Percentiles rank a stretch among this genome's conserved stretches.
Evolutionary conservation across 2,329 filamentous ascomycete genomes (phyloP).

Genomic region (Clarireedia monteithiana): DNA sequence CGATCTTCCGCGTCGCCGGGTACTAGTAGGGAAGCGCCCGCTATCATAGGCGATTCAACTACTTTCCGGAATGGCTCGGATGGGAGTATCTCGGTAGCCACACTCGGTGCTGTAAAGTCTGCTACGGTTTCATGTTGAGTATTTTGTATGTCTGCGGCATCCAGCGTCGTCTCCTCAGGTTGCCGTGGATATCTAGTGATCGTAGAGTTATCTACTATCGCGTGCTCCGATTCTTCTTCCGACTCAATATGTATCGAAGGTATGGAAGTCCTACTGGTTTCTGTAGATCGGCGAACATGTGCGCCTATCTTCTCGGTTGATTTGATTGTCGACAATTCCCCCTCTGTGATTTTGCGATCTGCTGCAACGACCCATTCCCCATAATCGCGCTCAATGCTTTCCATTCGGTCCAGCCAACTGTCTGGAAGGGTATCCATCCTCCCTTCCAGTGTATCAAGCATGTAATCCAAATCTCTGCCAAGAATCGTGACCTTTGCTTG

Average conservation of each 20-base stretch:
- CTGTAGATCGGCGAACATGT: too few relatives aligned
- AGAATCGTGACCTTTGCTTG: conserved; percentile 61
- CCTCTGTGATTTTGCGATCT: conserved; percentile 64
- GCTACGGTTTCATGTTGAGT: too few relatives aligned
- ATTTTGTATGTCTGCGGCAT: neutral
- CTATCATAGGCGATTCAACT: neutral
- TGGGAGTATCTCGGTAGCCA: too few relatives aligned
- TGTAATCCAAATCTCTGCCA: conserved; percentile 68
- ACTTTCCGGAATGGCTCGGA: neutral
- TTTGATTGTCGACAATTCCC: conserved; percentile 41
- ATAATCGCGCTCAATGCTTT: conserved; percentile 69
- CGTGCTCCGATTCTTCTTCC: neutral
- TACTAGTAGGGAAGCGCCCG: neutral
- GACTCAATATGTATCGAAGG: too few relatives aligned
- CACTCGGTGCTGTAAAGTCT: too few relatives aligned
- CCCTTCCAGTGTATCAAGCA: conserved; percentile 83
- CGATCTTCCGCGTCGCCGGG: neutral
- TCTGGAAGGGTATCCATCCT: conserved; percentile 78
- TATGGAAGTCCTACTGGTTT: too few relatives aligned
- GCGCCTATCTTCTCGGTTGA: conserved; percentile 20
- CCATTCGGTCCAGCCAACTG: conserved; percentile 79
- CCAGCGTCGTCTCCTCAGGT: neutral
- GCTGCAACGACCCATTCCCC: conserved; percentile 73
- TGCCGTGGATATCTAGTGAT: neutral
- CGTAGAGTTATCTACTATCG: neutral